phyloP scores from a whole-genome alignment of 345 rosid species.

The Carallia pectinifolia region DNA sequence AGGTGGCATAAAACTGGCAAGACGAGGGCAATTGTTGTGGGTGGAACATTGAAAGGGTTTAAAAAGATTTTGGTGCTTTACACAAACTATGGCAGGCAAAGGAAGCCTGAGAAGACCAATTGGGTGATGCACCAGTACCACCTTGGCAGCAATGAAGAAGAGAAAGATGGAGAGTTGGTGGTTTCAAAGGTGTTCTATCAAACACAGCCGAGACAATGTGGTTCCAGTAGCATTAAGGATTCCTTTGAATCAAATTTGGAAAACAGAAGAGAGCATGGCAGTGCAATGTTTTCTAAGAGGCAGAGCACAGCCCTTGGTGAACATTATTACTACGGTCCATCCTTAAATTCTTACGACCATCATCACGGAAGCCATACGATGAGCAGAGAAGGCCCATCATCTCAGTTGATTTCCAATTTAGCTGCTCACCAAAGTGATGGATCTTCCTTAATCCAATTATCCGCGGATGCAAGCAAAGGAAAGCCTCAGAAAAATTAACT shows the following conservation, averaged over 20 bases:
- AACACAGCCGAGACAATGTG: slow-evolving; percentile 85
- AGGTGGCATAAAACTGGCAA: slow-evolving; percentile 98
- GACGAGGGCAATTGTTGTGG: slow-evolving; percentile 56
- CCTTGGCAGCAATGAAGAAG: slow-evolving; percentile 73
- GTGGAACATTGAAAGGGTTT: slow-evolving; percentile 59
- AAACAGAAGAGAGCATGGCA: slow-evolving; percentile 13
- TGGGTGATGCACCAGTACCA: slow-evolving; percentile 99
- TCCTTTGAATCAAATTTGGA: slow-evolving; percentile 17
- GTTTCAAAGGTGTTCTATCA: slow-evolving; percentile 87
- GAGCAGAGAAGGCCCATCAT: slow-evolving; percentile 33
- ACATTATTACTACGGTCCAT: slow-evolving; percentile 23
- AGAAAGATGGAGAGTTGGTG: slow-evolving; percentile 84
- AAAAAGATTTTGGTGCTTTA: slow-evolving; percentile 87
- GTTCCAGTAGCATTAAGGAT: slow-evolving; percentile 25
- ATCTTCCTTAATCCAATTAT: slow-evolving; percentile 56
- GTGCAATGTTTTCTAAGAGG: slow-evolving; percentile 1
- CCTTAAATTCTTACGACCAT: slow-evolving; percentile 26
- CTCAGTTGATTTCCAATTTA: slow-evolving; percentile 63
- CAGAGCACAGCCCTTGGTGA: slow-evolving; percentile 15
- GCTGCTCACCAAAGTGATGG: slow-evolving; percentile 54
- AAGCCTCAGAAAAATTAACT: slow-evolving; percentile 37
- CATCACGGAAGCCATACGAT: slow-evolving; percentile 24
- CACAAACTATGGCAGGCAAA: slow-evolving; percentile 83
- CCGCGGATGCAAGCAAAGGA: slow-evolving; percentile 68
- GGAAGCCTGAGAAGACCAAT: slow-evolving; percentile 83